Evolutionary conservation across 805 yeast genomes (phyloP).

Genomic region (Saturnispora serradocipensis): DNA sequence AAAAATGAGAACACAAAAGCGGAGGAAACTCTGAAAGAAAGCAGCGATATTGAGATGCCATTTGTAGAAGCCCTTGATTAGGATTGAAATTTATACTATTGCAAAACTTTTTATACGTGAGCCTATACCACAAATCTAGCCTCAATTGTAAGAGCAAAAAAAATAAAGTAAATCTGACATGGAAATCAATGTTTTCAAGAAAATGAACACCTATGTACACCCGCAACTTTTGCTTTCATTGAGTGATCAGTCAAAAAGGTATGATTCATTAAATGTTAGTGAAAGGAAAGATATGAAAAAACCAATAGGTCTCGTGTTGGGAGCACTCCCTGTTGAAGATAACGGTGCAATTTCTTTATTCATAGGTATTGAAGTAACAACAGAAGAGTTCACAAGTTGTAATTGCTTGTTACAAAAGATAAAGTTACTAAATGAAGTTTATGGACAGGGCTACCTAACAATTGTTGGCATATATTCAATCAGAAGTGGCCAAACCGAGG

Average conservation of each 20-base stretch:
- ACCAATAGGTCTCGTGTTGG: slow-evolving; percentile 10
- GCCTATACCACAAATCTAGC: background rate
- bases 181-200: background rate
- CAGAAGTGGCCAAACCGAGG: background rate
- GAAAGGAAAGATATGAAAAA: background rate
- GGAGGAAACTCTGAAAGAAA: background rate
- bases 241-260: slow-evolving; percentile 10
- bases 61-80: slow-evolving; percentile 2
- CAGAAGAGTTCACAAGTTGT: background rate
- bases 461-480: slow-evolving; percentile 21
- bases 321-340: background rate
- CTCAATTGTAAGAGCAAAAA: background rate
- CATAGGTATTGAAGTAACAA: slow-evolving; percentile 7
- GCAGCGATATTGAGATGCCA: background rate
- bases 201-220: slow-evolving; percentile 3
- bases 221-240: slow-evolving; percentile 10
- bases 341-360: slow-evolving; percentile 4
- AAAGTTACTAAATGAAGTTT: slow-evolving; percentile 17
- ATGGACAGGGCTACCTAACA: slow-evolving; percentile 15
- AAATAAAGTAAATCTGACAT: background rate
- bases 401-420: slow-evolving; percentile 3
- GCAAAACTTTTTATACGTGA: background rate
- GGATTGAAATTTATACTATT: background rate
- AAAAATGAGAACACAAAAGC: no score
- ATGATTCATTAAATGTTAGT: background rate